These are phyloP conservation scores for Psilocybe tampanensis DNA, from an alignment of 768 basidiomycete species.

Conservation along the genomic window DNA sequence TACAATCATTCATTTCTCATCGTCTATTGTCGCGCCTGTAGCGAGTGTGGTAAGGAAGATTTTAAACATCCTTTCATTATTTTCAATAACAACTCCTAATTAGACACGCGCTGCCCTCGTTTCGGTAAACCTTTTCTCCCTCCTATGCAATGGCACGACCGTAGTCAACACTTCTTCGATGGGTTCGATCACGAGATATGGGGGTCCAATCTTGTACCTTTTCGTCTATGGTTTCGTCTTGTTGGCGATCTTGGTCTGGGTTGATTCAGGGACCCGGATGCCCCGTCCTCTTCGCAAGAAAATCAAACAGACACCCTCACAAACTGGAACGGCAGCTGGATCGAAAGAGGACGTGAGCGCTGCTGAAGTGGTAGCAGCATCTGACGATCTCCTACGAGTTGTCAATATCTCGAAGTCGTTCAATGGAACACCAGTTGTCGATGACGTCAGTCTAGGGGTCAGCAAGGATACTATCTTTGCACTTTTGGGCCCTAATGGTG, in stretches of 20 bases:
- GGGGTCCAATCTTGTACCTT: slow-evolving; percentile 78
- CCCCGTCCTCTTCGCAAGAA: slow-evolving; percentile 40
- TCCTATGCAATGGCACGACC: slow-evolving; percentile 64
- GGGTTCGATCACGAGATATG: slow-evolving; percentile 60
- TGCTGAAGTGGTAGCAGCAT: slow-evolving; percentile 46
- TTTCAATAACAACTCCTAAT: not conserved
- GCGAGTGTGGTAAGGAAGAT: slow-evolving; percentile 58
- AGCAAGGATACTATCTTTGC: slow-evolving; percentile 65
- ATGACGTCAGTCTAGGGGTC: slow-evolving; percentile 74
- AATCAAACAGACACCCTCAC: slow-evolving; percentile 15
- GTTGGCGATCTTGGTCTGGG: slow-evolving; percentile 67
- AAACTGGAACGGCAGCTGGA: slow-evolving; percentile 13
- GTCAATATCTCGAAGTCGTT: slow-evolving; percentile 68
- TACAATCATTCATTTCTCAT: slow-evolving; percentile 68
- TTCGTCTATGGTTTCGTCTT: slow-evolving; percentile 61
- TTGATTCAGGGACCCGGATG: slow-evolving; percentile 68
- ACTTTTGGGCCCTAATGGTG: slow-evolving; percentile 80
- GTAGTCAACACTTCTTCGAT: slow-evolving; percentile 48
- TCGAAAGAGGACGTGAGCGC: slow-evolving; percentile 53
- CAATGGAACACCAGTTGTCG: slow-evolving; percentile 58
- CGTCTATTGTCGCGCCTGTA: slow-evolving; percentile 70
- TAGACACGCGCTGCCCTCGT: slow-evolving; percentile 72
- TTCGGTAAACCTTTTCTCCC: slow-evolving; percentile 75
- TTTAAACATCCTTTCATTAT: not conserved
- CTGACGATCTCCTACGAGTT: slow-evolving; percentile 64